A percentile compares a stretch with the other conserved stretches of the same genome.
Conservation (phyloP, 495 filamentous ascomycete species). For the Aspergillus diversus region DNA sequence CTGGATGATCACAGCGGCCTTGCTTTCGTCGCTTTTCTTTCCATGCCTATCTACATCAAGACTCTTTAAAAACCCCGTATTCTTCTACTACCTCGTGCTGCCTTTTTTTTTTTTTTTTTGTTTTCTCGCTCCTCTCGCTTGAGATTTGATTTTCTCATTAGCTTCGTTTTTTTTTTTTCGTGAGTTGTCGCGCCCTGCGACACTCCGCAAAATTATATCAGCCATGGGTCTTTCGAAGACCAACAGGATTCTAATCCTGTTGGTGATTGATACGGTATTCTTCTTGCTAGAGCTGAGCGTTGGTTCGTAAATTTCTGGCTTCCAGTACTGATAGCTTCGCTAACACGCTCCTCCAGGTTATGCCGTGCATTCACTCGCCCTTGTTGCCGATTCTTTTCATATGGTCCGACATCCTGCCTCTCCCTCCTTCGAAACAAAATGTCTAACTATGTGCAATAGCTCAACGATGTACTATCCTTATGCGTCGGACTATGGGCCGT, state of each 20-base stretch:
- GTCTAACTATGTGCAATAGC: slow-evolving; percentile 31
- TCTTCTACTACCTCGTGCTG: neutral
- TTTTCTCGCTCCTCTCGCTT: neutral
- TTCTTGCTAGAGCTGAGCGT: slow-evolving; percentile 86
- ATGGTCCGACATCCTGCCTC: slow-evolving; percentile 65
- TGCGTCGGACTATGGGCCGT: slow-evolving; percentile 95
- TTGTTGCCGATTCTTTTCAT: slow-evolving; percentile 96
- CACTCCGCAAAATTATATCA: slow-evolving; percentile 29
- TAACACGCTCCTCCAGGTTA: slow-evolving; percentile 57
- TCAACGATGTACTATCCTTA: slow-evolving; percentile 96
- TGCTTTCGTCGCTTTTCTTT: no score
- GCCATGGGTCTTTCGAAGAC: slow-evolving; percentile 91
- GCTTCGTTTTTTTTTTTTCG: no score
- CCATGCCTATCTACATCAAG: no score
- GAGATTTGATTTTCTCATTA: neutral
- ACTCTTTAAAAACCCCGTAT: no score
- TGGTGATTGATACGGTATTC: slow-evolving; percentile 87
- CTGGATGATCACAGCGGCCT: no score
- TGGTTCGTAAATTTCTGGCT: slow-evolving; percentile 47
- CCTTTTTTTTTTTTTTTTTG: neutral
- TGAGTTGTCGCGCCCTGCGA: slow-evolving; percentile 28
- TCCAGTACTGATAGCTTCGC: neutral
- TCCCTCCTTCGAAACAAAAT: neutral
- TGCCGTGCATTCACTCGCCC: slow-evolving; percentile 83
- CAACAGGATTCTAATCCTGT: slow-evolving; percentile 86